phyloP scores from a whole-genome alignment of 106 monocot genomes.

The Triglochin maritima region DNA sequence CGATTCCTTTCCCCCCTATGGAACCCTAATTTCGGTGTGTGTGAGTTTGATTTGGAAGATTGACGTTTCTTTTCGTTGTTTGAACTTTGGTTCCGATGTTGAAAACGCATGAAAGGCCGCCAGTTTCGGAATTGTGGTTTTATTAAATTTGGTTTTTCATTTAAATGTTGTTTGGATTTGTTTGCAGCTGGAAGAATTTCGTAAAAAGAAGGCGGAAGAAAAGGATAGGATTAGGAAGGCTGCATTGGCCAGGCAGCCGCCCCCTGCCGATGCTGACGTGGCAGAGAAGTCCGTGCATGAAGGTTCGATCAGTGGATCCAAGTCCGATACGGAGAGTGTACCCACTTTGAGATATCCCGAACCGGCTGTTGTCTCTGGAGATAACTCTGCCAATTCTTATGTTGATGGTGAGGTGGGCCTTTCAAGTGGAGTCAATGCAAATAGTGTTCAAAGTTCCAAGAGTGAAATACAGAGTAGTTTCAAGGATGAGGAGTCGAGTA shows the following conservation, averaged over 20 bases:
- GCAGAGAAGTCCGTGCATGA: conserved; percentile 21
- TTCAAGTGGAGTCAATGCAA: conserved; percentile 16
- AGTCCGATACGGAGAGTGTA: conserved; percentile 1
- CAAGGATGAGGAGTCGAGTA: conserved; percentile 9
- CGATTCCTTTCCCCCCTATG: not conserved
- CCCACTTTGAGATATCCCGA: conserved; percentile 2
- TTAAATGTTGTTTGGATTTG: not conserved
- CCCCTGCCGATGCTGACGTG: conserved; percentile 24
- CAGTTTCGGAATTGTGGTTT: not conserved
- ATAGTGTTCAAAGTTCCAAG: conserved; percentile 1
- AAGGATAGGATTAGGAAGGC: conserved; percentile 43
- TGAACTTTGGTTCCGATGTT: not conserved
- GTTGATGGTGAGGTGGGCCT: conserved; percentile 10
- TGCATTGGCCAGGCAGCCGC: conserved; percentile 33
- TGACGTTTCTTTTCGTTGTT: not conserved
- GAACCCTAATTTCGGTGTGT: not conserved
- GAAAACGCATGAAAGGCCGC: not conserved
- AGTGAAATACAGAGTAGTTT: too few species aligned
- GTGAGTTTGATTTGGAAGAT: not conserved
- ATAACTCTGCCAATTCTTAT: conserved; percentile 10
- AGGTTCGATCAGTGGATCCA: conserved; percentile 12
- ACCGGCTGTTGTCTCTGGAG: conserved; percentile 5
- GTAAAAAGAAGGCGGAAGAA: conserved; percentile 62
- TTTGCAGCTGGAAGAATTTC: conserved; percentile 71
- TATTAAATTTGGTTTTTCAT: not conserved